Evolutionary conservation across 805 yeast species (phyloP).

Genomic region (Scheffersomyces amazonensis): DNA sequence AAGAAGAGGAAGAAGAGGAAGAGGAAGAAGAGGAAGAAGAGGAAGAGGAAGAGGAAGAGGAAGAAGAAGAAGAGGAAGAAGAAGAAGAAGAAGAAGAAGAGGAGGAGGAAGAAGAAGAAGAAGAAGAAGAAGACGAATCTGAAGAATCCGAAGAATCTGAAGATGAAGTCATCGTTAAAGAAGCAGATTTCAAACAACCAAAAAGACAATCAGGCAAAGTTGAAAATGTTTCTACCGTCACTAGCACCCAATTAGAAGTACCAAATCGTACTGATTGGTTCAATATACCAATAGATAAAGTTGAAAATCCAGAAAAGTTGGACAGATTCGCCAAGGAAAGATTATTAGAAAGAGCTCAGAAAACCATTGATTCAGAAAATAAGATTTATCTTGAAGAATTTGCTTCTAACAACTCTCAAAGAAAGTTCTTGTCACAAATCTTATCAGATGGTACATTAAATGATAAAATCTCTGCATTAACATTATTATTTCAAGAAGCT

Average conservation of each 20-base stretch:
- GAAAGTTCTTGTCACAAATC: conserved; percentile 83
- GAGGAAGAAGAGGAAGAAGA: conserved; percentile 16
- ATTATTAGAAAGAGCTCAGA: conserved; percentile 64
- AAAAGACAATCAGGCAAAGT: conserved; percentile 21
- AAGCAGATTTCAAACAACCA: conserved; percentile 17
- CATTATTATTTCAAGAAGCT: conserved; percentile 90
- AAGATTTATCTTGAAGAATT: conserved; percentile 67
- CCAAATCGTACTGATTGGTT: conserved; percentile 78
- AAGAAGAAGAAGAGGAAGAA: conserved; percentile 20
- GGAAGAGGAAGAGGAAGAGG: conserved; percentile 12
- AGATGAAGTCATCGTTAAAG: conserved; percentile 13
- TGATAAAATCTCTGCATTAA: conserved; percentile 93
- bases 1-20: conserved; percentile 32
- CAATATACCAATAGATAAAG: conserved; percentile 41
- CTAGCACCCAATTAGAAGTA: conserved; percentile 53
- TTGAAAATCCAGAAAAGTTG: conserved; percentile 31
- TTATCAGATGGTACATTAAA: conserved; percentile 88
- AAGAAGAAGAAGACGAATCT: conserved; percentile 13
- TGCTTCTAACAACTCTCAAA: conserved; percentile 73
- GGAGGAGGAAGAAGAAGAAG: conserved; percentile 25
- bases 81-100: conserved; percentile 24
- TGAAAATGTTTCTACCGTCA: conserved; percentile 46
- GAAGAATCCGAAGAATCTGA: conserved; percentile 10
- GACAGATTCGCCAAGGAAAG: conserved; percentile 57
- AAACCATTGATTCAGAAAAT: conserved; percentile 67